Base-by-base conservation (phyloP, 163 green algal species). In the Coccomyxa subellipsoidea region DNA sequence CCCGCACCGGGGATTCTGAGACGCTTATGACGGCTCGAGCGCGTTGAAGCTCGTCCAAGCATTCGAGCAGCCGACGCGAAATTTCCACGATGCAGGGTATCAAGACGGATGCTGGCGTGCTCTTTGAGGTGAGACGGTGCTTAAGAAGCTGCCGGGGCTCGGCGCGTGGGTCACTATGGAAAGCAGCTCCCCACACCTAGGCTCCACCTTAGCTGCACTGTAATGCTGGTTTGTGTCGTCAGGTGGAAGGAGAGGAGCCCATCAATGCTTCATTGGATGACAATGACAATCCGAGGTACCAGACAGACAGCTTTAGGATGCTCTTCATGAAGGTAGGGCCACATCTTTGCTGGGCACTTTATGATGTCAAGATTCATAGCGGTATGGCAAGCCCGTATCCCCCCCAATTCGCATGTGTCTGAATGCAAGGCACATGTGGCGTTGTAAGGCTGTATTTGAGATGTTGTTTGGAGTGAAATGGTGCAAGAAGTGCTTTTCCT, bases 191-290 rank as follows among this genome's bases (percentile, higher is more conserved):
- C 10, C 47, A 59, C 5, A 1, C 15, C 1, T 59, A 12, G 3
- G 47, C 21, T 59, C 47, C 47, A 59, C 47, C 15, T 59, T 59
- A 18, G 47, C 47, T 8, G 21, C 47, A 6, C 3, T 2, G 4
- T 59, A 18, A 59, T 12, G 47, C 47, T 59, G 15, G 3, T 59
- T 27, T 73, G 29, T 23, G 31, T 73, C 1, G 27, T 18, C 66
- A 73, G 66, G 66, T 73, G 10, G 66, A 73, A 34, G n/a, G 29
- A n/a, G 66, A 34, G 29, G 29, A 32, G 78, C 83, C 78, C 70
- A 77, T 77, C 32, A 77, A 77, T 34, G 32, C 70, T 31, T 47
- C 32, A 31, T 9, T 77, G 31, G 70, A 77, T 39, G 70, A 77
- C 70, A 27, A 38, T 27, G 70, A 77, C 70, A 77, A 77, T 23